Evolutionary conservation across 768 basidiomycete species (phyloP).

Genomic region (Auriscalpium microsporum): DNA sequence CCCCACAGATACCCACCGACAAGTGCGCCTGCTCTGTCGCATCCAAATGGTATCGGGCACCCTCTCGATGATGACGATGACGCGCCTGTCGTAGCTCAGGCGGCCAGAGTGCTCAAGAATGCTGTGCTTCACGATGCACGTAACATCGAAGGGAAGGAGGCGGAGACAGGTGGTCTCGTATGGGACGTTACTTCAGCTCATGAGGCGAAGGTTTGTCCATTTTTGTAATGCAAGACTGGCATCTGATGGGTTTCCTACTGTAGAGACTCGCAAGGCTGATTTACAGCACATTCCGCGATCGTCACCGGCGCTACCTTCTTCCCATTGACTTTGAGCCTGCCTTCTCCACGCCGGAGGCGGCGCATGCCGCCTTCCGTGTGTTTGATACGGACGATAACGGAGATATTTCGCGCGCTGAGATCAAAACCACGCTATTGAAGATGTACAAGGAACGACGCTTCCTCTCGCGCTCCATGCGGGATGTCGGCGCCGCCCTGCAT

Average conservation of each 20-base stretch:
- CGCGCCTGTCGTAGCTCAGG: slow-evolving; percentile 40
- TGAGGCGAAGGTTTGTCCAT: slow-evolving; percentile 53
- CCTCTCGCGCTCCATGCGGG: slow-evolving; percentile 68
- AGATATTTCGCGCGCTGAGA: slow-evolving; percentile 66
- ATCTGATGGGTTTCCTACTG: slow-evolving; percentile 16
- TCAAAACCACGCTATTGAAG: slow-evolving; percentile 58
- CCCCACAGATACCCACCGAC: slow-evolving; percentile 36
- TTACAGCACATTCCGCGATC: slow-evolving; percentile 50
- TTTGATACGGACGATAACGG: slow-evolving; percentile 74
- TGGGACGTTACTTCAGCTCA: slow-evolving; percentile 49
- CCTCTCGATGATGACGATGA: slow-evolving; percentile 23
- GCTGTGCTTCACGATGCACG: slow-evolving; percentile 71
- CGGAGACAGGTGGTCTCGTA: slow-evolving; percentile 32
- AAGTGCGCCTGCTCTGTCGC: slow-evolving; percentile 7
- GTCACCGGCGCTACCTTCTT: slow-evolving; percentile 49
- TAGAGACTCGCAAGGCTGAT: slow-evolving; percentile 59
- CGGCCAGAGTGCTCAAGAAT: slow-evolving; percentile 59
- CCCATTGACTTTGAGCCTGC: slow-evolving; percentile 67
- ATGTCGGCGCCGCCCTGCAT: slow-evolving; percentile 58
- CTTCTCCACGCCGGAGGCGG: slow-evolving; percentile 46
- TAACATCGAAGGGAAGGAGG: slow-evolving; percentile 46
- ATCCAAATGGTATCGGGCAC: not conserved
- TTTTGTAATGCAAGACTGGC: not conserved
- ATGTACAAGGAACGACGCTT: slow-evolving; percentile 75
- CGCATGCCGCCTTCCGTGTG: slow-evolving; percentile 61